phyloP scores from a whole-genome alignment of 129 eudicot species.

The Centrapalus pauciflorus region DNA sequence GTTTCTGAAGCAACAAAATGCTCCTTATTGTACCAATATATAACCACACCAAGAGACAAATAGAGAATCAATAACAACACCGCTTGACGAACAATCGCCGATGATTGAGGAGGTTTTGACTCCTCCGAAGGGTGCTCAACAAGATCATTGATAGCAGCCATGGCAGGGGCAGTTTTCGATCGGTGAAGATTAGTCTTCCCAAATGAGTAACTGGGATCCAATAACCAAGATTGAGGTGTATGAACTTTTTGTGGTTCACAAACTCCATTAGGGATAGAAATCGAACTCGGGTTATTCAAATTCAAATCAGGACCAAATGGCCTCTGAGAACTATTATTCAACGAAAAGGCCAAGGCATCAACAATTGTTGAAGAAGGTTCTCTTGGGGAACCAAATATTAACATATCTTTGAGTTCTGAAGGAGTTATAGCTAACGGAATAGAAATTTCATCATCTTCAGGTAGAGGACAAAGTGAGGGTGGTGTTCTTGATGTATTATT shows the following conservation, averaged over 20 bases:
- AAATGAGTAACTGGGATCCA: constrained; percentile 48
- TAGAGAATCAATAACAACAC: constrained; percentile 57
- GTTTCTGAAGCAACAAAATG: constrained; percentile 62
- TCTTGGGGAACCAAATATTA: constrained; percentile 65
- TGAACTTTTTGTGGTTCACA: neutral
- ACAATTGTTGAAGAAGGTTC: constrained; percentile 33
- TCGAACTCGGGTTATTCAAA: neutral
- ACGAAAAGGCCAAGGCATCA: constrained; percentile 44
- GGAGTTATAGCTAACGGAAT: constrained; percentile 59
- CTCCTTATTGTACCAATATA: constrained; percentile 56
- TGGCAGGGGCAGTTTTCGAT: constrained; percentile 93
- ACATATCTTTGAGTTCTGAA: constrained; percentile 62
- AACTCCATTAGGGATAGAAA: neutral
- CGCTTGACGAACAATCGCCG: constrained; percentile 62
- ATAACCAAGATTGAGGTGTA: constrained; percentile 44
- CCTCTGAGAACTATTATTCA: constrained; percentile 11
- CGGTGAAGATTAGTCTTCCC: constrained; percentile 65
- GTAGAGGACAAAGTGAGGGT: constrained; percentile 44
- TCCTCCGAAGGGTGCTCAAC: constrained; percentile 18
- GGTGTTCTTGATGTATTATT: constrained; percentile 37
- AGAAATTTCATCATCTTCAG: constrained; percentile 64
- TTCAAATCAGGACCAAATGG: neutral
- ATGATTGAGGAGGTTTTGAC: constrained; percentile 38
- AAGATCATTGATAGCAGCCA: constrained; percentile 77
- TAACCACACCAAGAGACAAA: constrained; percentile 62